Evolutionary conservation across 345 rosid species (phyloP).

Genomic region (Eucalyptus fibrosa): DNA sequence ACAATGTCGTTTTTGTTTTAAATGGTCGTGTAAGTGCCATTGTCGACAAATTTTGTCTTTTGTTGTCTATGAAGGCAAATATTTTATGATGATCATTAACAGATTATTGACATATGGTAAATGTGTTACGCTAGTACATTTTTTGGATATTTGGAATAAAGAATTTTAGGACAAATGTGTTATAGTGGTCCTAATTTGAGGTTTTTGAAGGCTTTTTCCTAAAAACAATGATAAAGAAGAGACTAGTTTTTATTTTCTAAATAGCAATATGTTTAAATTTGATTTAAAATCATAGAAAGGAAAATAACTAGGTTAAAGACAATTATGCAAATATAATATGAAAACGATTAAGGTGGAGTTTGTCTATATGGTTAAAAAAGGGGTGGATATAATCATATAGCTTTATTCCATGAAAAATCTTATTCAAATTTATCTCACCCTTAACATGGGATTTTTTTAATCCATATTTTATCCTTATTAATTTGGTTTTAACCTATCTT

Average conservation of each 20-base stretch:
- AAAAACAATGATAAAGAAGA: not conserved
- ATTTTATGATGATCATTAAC: not conserved
- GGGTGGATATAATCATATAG: not conserved
- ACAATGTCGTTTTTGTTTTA: no score
- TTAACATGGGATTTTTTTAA: not conserved
- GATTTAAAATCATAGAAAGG: not conserved
- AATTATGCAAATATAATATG: not conserved
- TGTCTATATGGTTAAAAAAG: not conserved
- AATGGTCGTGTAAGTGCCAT: not conserved
- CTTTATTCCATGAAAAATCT: no score
- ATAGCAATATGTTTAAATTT: not conserved
- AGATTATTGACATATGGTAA: not conserved
- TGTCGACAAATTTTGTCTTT: not conserved
- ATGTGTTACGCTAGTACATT: not conserved
- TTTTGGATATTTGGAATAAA: no score
- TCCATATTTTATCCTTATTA: not conserved
- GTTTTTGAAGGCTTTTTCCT: no score
- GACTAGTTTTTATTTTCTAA: not conserved
- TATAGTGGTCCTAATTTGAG: not conserved
- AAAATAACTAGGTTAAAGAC: not conserved
- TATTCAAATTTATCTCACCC: not conserved
- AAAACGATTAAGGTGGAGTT: not conserved
- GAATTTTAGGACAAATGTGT: fast-evolving
- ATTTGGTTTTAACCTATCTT: not conserved
- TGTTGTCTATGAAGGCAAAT: not conserved